phyloP scores from a whole-genome alignment of 305 asterid genomes.

The Solanum hybrid region DNA sequence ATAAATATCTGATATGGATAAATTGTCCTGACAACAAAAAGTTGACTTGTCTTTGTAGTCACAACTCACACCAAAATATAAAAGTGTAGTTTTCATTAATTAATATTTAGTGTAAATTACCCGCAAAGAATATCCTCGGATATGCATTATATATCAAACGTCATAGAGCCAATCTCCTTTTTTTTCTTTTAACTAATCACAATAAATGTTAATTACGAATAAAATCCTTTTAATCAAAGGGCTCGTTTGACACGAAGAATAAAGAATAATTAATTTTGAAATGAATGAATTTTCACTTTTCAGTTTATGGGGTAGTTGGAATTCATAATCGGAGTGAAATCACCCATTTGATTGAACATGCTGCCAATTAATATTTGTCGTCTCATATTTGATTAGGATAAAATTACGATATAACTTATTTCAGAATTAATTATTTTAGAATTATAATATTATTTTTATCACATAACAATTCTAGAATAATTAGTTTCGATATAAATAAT shows the following conservation, averaged over 20 bases:
- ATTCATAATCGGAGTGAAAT: neutral
- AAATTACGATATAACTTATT: neutral
- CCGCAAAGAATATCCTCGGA: conserved; percentile 2
- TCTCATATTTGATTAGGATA: no score
- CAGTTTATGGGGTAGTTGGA: neutral
- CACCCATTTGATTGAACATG: neutral
- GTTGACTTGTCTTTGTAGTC: neutral
- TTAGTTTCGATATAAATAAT: neutral
- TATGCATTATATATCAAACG: neutral
- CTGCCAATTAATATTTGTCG: neutral
- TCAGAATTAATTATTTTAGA: neutral
- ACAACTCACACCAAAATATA: neutral
- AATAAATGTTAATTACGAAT: neutral
- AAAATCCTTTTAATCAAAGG: neutral
- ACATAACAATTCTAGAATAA: neutral
- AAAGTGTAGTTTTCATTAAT: neutral
- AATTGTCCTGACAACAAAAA: neutral
- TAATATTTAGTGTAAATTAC: neutral
- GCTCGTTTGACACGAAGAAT: neutral
- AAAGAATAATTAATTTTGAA: no score
- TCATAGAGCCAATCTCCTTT: neutral
- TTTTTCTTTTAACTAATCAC: neutral
- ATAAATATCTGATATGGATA: neutral
- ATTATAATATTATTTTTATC: neutral
- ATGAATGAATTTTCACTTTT: no score